These are phyloP conservation scores for Cladophialophora immunda DNA, from an alignment of 2,329 filamentous ascomycete species.

Conservation along the genomic window DNA sequence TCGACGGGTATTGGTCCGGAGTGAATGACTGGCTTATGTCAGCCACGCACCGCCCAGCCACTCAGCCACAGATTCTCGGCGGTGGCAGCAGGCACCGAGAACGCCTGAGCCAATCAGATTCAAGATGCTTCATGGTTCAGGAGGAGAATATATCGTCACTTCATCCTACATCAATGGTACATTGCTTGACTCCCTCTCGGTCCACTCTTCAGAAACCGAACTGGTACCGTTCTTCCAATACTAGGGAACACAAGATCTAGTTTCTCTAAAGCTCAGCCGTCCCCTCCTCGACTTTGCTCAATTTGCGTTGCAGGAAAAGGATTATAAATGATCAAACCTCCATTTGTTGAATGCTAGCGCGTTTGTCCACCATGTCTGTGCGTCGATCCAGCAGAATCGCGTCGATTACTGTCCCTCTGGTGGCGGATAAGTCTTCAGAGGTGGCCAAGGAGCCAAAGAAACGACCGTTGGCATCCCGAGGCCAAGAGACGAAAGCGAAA, in stretches of 20 bases:
- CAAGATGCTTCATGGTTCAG: conserved; percentile 3
- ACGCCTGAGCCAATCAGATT: conserved; percentile 18
- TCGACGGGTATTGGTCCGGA: background rate
- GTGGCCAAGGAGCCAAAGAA: conserved; percentile 35
- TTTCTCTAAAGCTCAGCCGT: background rate
- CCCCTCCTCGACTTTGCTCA: background rate
- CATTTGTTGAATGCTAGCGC: conserved; percentile 30
- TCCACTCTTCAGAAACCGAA: too few relatives aligned
- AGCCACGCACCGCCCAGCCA: conserved; percentile 24
- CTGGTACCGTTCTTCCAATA: background rate
- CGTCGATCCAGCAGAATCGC: conserved; percentile 37
- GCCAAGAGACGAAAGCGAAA: conserved; percentile 26
- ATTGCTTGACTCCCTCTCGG: background rate
- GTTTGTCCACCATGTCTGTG: conserved; percentile 31
- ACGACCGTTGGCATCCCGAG: conserved; percentile 29
- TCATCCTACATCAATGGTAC: background rate
- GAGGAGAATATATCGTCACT: conserved; percentile 17
- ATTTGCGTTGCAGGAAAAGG: background rate
- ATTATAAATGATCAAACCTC: conserved; percentile 3
- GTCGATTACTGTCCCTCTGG: conserved; percentile 2
- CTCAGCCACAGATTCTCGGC: conserved; percentile 9
- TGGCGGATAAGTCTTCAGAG: background rate
- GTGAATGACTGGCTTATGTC: conserved; percentile 31
- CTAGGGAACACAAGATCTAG: background rate
- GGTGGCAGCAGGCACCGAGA: conserved; percentile 26